Evolutionary conservation across 768 basidiomycete species (phyloP), one percentile per base, ranked within the genome.

Genomic region (Rhodotorula paludigena): DNA sequence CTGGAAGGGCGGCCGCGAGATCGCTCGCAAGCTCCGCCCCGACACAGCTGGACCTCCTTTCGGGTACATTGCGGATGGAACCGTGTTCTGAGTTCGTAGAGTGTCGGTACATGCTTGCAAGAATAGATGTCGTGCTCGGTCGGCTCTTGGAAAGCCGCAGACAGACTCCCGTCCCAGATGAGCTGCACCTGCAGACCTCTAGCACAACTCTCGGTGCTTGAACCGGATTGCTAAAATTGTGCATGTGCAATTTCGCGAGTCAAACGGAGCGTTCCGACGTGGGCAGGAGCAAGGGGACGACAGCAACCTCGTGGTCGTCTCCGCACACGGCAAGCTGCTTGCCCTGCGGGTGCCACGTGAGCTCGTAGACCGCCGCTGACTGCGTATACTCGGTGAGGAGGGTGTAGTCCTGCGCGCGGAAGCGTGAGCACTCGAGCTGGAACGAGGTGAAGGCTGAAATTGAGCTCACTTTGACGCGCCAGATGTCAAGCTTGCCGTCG

Each of bases 1-100:
- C 0, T 99, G 94, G 94, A 94, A 93, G 76, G 92, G 91, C 2
- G 74, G 68, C 14, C 36, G 94, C 8, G 91, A 94, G 79, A 89
- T 97, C 45, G 94, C 94, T 6, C 88, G 86, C 77, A 78, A 82
- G 77, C 86, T 84, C 77, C 80, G 93, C 9, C 88, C 87, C 0
- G 80, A 82, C 41, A 71, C 71, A 32, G 60, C 63, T 5, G 73
- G 74, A 4, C 68, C 73, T 25, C 73, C 74, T 12, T 73, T 74
- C 57, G n/a, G 67, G 28, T 66, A 68, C n/a, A 39, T 73, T 21
- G 57, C 64, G 5, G 64, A 64, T 21, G 68, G 68, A 3, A 66
- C 66, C 5, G 66, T 74, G 0, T 74, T 74, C 67, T 72, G 30
- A 62, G 15, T n/a, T n/a, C n/a, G n/a, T n/a, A n/a, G n/a, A n/a